Conservation (phyloP, 345 rosid species). For the Citropsis articulata region DNA sequence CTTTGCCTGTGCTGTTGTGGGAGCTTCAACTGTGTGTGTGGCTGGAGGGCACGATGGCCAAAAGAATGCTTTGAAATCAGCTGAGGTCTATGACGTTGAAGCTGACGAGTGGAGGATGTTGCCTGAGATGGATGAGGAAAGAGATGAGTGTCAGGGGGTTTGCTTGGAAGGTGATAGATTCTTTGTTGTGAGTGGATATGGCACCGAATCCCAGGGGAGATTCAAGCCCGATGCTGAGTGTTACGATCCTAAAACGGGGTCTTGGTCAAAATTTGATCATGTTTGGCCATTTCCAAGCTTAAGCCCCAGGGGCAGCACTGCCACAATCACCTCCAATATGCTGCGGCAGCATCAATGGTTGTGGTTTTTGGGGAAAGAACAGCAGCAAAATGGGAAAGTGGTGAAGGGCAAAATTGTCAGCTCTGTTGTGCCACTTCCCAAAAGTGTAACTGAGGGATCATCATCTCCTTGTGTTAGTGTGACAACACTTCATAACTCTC, state of each 20-base stretch:
- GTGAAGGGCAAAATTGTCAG: conserved; percentile 21
- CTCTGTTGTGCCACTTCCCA: conserved; percentile 27
- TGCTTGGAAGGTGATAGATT: conserved; percentile 36
- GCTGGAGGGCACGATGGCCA: conserved; percentile 67
- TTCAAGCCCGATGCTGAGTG: conserved; percentile 47
- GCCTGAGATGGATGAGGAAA: conserved; percentile 44
- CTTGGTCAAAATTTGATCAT: conserved; percentile 34
- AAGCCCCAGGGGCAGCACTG: conserved; percentile 36
- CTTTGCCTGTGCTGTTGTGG: conserved; percentile 44
- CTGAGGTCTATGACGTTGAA: conserved; percentile 48
- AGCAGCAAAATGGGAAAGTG: conserved; percentile 10
- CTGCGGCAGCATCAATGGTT: conserved; percentile 18
- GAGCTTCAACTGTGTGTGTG: conserved; percentile 36
- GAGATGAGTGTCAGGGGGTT: conserved; percentile 58
- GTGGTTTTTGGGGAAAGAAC: conserved; percentile 27
- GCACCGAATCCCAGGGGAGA: conserved; percentile 46
- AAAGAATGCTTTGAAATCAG: conserved; percentile 51
- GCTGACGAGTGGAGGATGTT: conserved; percentile 45
- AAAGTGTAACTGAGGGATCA: conserved; percentile 9
- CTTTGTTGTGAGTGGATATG: conserved; percentile 57
- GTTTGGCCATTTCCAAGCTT: conserved; percentile 36
- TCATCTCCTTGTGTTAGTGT: conserved; percentile 26
- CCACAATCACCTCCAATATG: not conserved
- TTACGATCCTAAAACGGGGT: conserved; percentile 30
- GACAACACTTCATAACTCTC: conserved; percentile 7